Percentiles rank a stretch among this genome's conserved stretches.
phyloP scores from a whole-genome alignment of 768 basidiomycete genomes.

The Xerocomus brunneocitrinus region DNA sequence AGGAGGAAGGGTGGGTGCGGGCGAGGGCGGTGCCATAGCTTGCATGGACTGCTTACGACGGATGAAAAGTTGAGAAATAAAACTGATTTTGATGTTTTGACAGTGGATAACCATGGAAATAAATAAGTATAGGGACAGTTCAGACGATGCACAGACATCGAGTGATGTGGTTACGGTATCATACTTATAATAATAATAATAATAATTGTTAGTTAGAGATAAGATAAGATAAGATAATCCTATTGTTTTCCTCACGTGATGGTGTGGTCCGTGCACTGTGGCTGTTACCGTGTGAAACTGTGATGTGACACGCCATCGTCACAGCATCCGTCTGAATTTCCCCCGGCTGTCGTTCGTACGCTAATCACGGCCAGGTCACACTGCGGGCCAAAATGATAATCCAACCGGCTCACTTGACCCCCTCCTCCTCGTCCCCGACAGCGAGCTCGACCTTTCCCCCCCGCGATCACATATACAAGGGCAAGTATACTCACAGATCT shows the following conservation, averaged over 20 bases:
- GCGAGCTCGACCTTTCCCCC: constrained; percentile 1
- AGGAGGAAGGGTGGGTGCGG: constrained; percentile 7
- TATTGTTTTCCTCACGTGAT: constrained; percentile 2
- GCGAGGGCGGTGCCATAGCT: neutral
- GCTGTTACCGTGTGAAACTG: constrained; percentile 21
- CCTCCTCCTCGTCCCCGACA: constrained; percentile 17
- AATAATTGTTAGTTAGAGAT: neutral
- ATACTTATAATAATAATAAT: neutral
- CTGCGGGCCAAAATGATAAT: constrained; percentile 34
- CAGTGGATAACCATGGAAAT: constrained; percentile 13
- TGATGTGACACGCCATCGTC: constrained; percentile 28
- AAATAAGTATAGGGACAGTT: neutral
- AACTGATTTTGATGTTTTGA: constrained; percentile 6
- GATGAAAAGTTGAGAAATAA: constrained; percentile 12
- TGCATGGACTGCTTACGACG: constrained; percentile 16
- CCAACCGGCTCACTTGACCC: constrained; percentile 15
- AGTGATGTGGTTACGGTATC: neutral
- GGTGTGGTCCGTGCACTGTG: constrained; percentile 26
- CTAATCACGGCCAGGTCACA: constrained; percentile 35
- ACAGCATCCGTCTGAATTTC: constrained; percentile 30
- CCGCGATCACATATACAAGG: constrained; percentile 44
- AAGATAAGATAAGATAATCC: constrained; percentile 21
- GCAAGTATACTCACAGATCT: constrained; percentile 51
- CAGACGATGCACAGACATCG: neutral
- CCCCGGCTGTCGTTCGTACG: constrained; percentile 35